Conservation (phyloP, 495 filamentous ascomycete species). For the Penicillium subrubescens region DNA sequence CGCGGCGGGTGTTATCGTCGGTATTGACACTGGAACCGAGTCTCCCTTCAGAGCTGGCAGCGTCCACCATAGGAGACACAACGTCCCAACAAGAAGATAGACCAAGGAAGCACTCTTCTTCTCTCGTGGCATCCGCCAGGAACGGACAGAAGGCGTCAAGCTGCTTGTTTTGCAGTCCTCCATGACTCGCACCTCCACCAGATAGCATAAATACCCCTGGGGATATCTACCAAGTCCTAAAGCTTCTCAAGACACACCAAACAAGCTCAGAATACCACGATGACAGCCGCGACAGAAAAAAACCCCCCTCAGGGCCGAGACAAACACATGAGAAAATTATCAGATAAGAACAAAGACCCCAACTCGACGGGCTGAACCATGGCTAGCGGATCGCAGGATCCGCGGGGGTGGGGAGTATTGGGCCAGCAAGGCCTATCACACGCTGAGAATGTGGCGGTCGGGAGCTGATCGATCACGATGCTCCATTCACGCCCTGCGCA, state of each 20-base stretch:
- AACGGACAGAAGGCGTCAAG: not conserved
- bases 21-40: not conserved
- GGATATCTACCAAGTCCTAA: not conserved
- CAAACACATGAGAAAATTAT: not conserved
- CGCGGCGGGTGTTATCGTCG: not conserved
- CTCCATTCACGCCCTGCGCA: not conserved
- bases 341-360: constrained; percentile 13
- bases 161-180: constrained; percentile 14
- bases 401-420: constrained; percentile 9
- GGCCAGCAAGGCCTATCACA: constrained; percentile 13
- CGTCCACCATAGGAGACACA: not conserved
- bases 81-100: not conserved
- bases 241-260: not conserved
- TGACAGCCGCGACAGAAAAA: not conserved
- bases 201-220: not conserved
- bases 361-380: constrained; percentile 14
- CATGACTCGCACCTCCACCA: constrained; percentile 13
- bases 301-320: not conserved
- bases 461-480: constrained; percentile 14
- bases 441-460: constrained; percentile 12
- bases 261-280: not conserved
- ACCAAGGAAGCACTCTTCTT: not conserved
- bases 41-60: not conserved
- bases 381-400: constrained; percentile 13
- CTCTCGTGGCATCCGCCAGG: not conserved